A percentile compares a stretch with the other conserved stretches of the same genome.
Evolutionary conservation across 1,284 basidiomycete genomes (phyloP).

Genomic region (Irpex rosettiformis): DNA sequence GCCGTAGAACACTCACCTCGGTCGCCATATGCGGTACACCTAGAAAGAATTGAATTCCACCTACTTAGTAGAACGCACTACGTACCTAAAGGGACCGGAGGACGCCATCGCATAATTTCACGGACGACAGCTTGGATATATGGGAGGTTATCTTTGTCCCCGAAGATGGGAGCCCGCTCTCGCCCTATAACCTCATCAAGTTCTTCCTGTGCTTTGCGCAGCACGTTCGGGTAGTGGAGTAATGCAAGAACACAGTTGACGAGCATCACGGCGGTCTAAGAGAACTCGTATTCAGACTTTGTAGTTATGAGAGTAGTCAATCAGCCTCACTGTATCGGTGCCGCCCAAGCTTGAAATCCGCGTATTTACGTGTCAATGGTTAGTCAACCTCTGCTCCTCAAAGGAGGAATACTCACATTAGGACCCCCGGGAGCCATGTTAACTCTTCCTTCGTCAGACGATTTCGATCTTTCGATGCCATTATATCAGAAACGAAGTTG

Average conservation of each 20-base stretch:
- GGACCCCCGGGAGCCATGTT: not conserved
- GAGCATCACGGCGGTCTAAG: not conserved
- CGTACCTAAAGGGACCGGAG: not conserved
- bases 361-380: not conserved
- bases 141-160: constrained; percentile 1
- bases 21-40: not conserved
- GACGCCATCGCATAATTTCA: constrained; percentile 2
- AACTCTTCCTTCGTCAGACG: not conserved
- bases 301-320: not conserved
- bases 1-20: not conserved
- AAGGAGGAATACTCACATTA: not conserved
- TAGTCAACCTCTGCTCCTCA: not conserved
- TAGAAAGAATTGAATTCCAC: too few relatives aligned
- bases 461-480: not conserved
- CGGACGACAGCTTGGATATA: constrained; percentile 4
- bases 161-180: not conserved
- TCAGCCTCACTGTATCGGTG: not conserved
- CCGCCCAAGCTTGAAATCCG: not conserved
- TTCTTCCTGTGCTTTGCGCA: constrained; percentile 6
- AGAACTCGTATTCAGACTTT: not conserved
- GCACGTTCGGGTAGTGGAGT: constrained; percentile 2
- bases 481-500: not conserved
- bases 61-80: too few relatives aligned
- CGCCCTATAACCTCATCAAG: constrained; percentile 3
- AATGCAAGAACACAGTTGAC: not conserved